Evolutionary conservation across 805 yeast genomes (phyloP), one percentile per base, ranked within the genome.

Genomic region (Metschnikowia picachoensis): DNA sequence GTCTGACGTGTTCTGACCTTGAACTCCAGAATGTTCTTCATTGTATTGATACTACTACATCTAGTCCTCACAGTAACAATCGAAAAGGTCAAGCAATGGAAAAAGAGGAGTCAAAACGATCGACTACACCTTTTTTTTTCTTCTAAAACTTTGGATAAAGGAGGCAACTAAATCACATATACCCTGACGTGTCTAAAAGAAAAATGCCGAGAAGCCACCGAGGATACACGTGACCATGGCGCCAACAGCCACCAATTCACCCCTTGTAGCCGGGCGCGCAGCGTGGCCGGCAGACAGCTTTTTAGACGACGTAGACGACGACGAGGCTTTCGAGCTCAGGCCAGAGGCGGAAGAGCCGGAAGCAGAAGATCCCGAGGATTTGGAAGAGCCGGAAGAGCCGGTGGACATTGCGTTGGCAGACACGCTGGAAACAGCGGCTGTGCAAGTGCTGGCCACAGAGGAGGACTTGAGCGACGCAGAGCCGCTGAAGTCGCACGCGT

Each of bases 381-480:
- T 46, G 14, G 66, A 58, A 28, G 67, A 56, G 33, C 56, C 49
- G 6, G 53, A 42, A 9, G 38, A 39, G 32, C 50, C 57, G 28
- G 56, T 42, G 13, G 52, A 51, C 14, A 43, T 44, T 14, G 59
- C 45, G 42, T 55, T 45, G 31, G 52, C 50, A 8, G 57, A 49
- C 17, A 55, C 57, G 8, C 54, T 49, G 4, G 59, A 52, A 14
- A 51, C 33, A n/a, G 47, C 47, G 11, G 67, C 52, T 5, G 66
- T 56, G 50, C 73, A 72, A 0, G 72, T 58, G 29, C 60, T 44
- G 30, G 60, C 65, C n/a, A 64, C 54, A 15, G 61, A 49, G 7
- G 70, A 68, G 37, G 57, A 49, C 43, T 63, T 61, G 29, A 70
- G 51, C 38, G 82, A 59, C 41, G 87, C 89, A 41, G 87, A 78